phyloP scores from a whole-genome alignment of 129 eudicot genomes.

The Flaveria brownii region DNA sequence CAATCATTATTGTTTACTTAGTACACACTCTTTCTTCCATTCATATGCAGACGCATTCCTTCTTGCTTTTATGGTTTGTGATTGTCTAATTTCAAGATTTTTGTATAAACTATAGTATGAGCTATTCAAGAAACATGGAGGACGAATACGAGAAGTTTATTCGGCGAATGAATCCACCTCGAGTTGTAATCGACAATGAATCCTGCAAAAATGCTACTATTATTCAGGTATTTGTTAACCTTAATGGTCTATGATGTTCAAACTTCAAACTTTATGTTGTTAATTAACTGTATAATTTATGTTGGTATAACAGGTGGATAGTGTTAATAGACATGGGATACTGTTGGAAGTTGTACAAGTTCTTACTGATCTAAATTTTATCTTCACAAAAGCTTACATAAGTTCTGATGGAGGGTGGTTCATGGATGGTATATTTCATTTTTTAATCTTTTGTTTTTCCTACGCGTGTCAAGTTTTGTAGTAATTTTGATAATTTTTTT shows the following conservation, averaged over 20 bases:
- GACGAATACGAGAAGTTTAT: constrained; percentile 94
- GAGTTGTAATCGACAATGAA: constrained; percentile 86
- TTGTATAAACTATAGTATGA: constrained; percentile 34
- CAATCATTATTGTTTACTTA: constrained; percentile 34
- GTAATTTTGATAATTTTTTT: not conserved
- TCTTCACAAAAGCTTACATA: constrained; percentile 85
- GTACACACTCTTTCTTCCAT: constrained; percentile 34
- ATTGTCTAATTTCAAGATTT: not conserved
- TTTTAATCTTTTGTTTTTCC: not conserved
- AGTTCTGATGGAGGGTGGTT: constrained; percentile 99
- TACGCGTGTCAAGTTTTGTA: not conserved
- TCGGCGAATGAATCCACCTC: constrained; percentile 94
- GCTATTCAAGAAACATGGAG: constrained; percentile 82
- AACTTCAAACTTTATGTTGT: not conserved
- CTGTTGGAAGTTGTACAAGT: constrained; percentile 94
- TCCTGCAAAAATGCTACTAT: constrained; percentile 80
- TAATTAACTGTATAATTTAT: constrained; percentile 11
- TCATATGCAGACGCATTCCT: constrained; percentile 34
- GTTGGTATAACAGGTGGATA: constrained; percentile 69
- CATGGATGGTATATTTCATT: constrained; percentile 79
- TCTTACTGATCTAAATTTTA: constrained; percentile 88
- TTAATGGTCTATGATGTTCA: not conserved
- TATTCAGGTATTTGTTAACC: constrained; percentile 54
- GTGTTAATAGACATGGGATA: constrained; percentile 92
- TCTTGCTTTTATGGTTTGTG: constrained; percentile 24